phyloP scores from a whole-genome alignment of 2,329 filamentous ascomycete genomes.

The Myriosclerotinia scirpicola region DNA sequence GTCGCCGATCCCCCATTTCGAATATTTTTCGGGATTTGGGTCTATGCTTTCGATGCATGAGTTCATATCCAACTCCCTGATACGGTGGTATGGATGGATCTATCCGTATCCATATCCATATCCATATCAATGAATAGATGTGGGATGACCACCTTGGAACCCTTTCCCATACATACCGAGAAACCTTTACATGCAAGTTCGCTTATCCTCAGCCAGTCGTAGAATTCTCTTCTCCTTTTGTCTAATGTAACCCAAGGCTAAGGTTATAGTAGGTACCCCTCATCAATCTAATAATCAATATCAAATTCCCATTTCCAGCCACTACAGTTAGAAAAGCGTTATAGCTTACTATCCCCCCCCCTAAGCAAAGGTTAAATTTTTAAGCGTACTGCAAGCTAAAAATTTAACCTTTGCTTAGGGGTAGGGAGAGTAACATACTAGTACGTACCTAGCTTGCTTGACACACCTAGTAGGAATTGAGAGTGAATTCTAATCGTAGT shows the following conservation, averaged over 20 bases:
- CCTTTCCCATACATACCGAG: not conserved
- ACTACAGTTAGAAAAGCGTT: not conserved
- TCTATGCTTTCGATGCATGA: constrained; percentile 16
- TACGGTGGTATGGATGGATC: not conserved
- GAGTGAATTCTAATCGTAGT: no score
- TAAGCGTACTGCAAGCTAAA: no score
- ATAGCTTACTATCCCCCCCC: no score
- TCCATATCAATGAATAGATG: not conserved
- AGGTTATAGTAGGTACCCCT: not conserved
- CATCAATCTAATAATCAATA: constrained; percentile 4
- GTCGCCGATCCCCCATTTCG: constrained; percentile 4
- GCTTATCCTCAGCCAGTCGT: constrained; percentile 9
- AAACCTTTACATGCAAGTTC: not conserved
- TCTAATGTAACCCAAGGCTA: not conserved
- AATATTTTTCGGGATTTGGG: not conserved
- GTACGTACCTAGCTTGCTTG: not conserved
- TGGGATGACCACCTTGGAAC: not conserved
- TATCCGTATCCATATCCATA: not conserved
- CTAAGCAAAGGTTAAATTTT: no score
- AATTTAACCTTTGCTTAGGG: no score
- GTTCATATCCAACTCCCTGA: not conserved
- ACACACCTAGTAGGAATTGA: no score
- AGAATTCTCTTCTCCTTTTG: not conserved
- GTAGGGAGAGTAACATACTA: no score
- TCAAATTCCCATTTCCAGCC: not conserved